Percentiles rank a stretch among this genome's conserved stretches.
phyloP scores from a whole-genome alignment of 192 early-diverging fungal genomes.

The Podila epigama region DNA sequence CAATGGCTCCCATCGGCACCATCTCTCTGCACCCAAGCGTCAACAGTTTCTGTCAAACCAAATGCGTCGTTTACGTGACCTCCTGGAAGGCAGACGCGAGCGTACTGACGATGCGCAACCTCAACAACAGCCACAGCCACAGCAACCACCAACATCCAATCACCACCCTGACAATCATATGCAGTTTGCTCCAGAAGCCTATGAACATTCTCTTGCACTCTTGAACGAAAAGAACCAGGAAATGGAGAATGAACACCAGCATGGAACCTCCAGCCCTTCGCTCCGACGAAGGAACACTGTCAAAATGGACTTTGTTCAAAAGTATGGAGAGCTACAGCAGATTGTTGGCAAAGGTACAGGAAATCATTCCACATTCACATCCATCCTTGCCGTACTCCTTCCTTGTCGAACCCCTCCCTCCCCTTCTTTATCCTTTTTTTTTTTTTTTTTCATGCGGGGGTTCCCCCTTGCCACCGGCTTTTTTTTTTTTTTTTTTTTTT shows the following conservation, averaged over 20 bases:
- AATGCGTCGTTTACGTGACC: constrained; percentile 19
- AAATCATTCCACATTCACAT: not conserved
- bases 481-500: too few relatives aligned
- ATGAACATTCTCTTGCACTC: constrained; percentile 25
- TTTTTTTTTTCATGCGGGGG: not conserved
- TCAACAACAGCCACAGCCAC: not conserved
- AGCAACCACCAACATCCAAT: not conserved
- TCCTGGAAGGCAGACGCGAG: constrained; percentile 28
- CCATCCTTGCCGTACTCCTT: too few relatives aligned
- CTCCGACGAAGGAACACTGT: constrained; percentile 3
- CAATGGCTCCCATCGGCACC: constrained; percentile 30
- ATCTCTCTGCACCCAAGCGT: constrained; percentile 32
- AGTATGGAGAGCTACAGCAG: constrained; percentile 46
- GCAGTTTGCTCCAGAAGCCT: constrained; percentile 24
- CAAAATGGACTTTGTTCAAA: constrained; percentile 23
- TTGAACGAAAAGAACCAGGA: constrained; percentile 38
- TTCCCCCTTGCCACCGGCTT: too few relatives aligned
- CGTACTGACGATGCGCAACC: not conserved
- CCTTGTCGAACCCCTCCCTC: too few relatives aligned
- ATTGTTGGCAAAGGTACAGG: constrained; percentile 34
- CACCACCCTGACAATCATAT: not conserved
- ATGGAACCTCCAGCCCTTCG: not conserved
- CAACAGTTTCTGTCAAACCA: constrained; percentile 42
- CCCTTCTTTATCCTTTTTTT: not conserved
- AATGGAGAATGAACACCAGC: constrained; percentile 10